Conservation (phyloP, 1,139 yeast genomes). For the Arxiozyma telluris region DNA sequence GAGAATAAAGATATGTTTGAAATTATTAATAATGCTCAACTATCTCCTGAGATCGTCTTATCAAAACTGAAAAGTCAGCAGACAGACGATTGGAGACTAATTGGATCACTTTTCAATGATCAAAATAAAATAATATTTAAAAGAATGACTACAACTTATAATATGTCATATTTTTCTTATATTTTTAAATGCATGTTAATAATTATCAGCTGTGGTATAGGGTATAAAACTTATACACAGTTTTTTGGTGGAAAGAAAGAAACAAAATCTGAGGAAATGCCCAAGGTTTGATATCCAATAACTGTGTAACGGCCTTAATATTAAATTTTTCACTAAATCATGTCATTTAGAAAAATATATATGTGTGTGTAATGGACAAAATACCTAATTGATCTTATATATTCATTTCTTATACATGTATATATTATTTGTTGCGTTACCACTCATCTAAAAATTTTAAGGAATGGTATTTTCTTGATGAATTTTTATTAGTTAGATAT, state of each 20-base stretch:
- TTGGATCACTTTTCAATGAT: conserved; percentile 2
- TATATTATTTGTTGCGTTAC: conserved; percentile 5
- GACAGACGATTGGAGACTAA: conserved; percentile 1
- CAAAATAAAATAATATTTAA: conserved; percentile 2
- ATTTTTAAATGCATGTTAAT: not conserved
- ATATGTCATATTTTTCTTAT: not conserved
- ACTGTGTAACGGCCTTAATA: not conserved
- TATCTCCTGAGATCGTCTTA: not conserved
- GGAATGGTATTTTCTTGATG: conserved; percentile 3
- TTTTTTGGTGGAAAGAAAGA: not conserved
- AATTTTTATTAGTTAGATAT: conserved; percentile 6
- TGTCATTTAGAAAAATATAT: too few species aligned
- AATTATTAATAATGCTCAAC: not conserved
- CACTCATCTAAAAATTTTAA: conserved; percentile 13
- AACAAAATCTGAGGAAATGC: too few species aligned
- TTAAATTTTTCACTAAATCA: too few species aligned
- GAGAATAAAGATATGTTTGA: not conserved
- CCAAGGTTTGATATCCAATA: not conserved
- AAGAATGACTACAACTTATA: not conserved
- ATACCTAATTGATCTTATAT: not conserved
- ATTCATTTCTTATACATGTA: not conserved
- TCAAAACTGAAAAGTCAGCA: not conserved
- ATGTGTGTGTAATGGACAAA: too few species aligned
- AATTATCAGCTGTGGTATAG: not conserved
- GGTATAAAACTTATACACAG: not conserved